phyloP scores from a whole-genome alignment of 1,284 basidiomycete species.

The Trichosporon asahii region DNA sequence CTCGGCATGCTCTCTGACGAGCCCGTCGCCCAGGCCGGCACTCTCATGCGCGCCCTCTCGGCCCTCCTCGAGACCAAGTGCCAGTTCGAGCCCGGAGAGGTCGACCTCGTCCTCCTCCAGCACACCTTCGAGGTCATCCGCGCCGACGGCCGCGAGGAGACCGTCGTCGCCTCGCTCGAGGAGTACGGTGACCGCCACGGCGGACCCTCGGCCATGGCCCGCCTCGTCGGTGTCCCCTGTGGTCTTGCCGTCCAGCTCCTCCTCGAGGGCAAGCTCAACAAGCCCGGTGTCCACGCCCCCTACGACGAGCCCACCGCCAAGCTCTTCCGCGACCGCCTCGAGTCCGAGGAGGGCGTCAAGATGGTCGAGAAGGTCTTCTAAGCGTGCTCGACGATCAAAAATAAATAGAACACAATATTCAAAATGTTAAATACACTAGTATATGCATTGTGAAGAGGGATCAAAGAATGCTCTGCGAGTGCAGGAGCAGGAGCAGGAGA shows the following conservation, averaged over 20 bases:
- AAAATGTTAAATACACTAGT: neutral
- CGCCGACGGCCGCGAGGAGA: slow-evolving; percentile 79
- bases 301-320: slow-evolving; percentile 79
- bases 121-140: slow-evolving; percentile 92
- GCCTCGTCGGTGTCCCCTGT: slow-evolving; percentile 86
- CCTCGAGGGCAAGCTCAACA: slow-evolving; percentile 65
- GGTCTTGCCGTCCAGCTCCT: slow-evolving; percentile 87
- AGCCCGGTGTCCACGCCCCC: slow-evolving; percentile 79
- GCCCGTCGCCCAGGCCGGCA: slow-evolving; percentile 65
- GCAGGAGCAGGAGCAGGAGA: neutral
- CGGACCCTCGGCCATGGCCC: slow-evolving; percentile 91
- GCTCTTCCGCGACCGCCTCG: slow-evolving; percentile 70
- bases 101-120: slow-evolving; percentile 95
- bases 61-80: slow-evolving; percentile 86
- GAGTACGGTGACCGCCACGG: slow-evolving; percentile 74
- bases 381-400: slow-evolving; percentile 2
- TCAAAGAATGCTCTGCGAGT: neutral
- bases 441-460: slow-evolving; percentile 1
- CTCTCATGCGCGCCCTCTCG: slow-evolving; percentile 92
- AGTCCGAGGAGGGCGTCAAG: slow-evolving; percentile 73
- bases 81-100: slow-evolving; percentile 85
- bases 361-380: slow-evolving; percentile 64
- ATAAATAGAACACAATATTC: neutral
- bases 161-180: slow-evolving; percentile 86
- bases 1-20: slow-evolving; percentile 84